phyloP scores from a whole-genome alignment of 164 flowering plant species.

The Umbellularia californica region DNA sequence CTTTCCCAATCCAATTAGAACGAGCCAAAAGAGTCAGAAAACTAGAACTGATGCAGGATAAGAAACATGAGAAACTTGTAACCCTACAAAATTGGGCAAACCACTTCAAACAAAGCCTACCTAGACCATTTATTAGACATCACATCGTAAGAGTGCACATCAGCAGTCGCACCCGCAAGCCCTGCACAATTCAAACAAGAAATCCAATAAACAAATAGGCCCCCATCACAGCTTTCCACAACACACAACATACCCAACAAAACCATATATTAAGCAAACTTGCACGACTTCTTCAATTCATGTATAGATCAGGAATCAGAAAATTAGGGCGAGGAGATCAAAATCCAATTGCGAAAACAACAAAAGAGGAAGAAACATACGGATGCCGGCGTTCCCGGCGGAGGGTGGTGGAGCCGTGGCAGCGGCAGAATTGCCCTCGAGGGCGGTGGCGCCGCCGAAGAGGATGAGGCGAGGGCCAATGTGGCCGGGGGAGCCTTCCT shows the following conservation, averaged over 20 bases:
- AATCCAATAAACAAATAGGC: neutral
- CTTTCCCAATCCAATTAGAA: too few relatives aligned
- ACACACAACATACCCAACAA: too few relatives aligned
- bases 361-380: slow-evolving; percentile 39
- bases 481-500: slow-evolving; percentile 81
- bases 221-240: too few relatives aligned
- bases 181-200: slow-evolving; percentile 45
- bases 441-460: slow-evolving; percentile 98
- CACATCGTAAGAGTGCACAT: slow-evolving; percentile 95
- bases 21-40: too few relatives aligned
- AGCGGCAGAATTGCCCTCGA: slow-evolving; percentile 92
- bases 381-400: slow-evolving; percentile 92
- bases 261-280: too few relatives aligned
- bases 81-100: too few relatives aligned
- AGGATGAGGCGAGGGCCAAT: slow-evolving; percentile 88
- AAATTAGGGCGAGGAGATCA: slow-evolving; percentile 13
- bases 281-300: too few relatives aligned
- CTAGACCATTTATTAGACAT: slow-evolving; percentile 95
- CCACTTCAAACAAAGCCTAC: slow-evolving; percentile 25
- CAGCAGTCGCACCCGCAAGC: slow-evolving; percentile 97
- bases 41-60: too few relatives aligned
- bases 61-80: too few relatives aligned
- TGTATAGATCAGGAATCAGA: neutral
- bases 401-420: slow-evolving; percentile 88
- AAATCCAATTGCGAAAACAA: neutral